phyloP scores from a whole-genome alignment of 1,284 basidiomycete species.

The Serendipita sp. region DNA sequence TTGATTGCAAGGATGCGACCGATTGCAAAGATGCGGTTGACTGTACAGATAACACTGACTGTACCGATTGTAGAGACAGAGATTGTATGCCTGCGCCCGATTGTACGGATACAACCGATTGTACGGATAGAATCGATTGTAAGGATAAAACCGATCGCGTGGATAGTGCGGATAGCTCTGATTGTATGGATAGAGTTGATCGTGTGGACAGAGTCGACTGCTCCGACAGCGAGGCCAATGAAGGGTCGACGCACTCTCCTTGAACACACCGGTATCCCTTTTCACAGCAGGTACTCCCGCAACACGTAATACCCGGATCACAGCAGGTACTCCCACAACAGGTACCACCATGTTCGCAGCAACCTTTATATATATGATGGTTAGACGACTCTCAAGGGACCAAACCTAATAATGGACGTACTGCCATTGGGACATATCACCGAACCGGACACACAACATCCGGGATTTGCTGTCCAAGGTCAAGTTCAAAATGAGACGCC shows the following conservation, averaged over 20 bases:
- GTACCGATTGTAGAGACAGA: too few relatives aligned
- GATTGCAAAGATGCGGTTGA: not conserved
- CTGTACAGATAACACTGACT: too few relatives aligned
- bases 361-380: not conserved
- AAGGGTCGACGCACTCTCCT: not conserved
- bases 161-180: too few relatives aligned
- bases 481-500: too few relatives aligned
- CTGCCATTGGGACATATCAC: not conserved
- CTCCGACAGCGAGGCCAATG: not conserved
- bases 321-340: not conserved
- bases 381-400: not conserved
- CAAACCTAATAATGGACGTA: not conserved
- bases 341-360: too few relatives aligned
- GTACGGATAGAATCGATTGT: not conserved
- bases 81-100: too few relatives aligned
- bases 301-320: not conserved
- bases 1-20: not conserved
- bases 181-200: not conserved
- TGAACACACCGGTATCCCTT: not conserved
- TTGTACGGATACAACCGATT: not conserved
- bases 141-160: not conserved
- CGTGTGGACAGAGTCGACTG: not conserved
- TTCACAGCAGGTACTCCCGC: not conserved
- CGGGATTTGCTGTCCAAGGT: not conserved
- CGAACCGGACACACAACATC: not conserved